phyloP scores from a whole-genome alignment of 2,329 filamentous ascomycete species.

The Fusarium coffeatum region DNA sequence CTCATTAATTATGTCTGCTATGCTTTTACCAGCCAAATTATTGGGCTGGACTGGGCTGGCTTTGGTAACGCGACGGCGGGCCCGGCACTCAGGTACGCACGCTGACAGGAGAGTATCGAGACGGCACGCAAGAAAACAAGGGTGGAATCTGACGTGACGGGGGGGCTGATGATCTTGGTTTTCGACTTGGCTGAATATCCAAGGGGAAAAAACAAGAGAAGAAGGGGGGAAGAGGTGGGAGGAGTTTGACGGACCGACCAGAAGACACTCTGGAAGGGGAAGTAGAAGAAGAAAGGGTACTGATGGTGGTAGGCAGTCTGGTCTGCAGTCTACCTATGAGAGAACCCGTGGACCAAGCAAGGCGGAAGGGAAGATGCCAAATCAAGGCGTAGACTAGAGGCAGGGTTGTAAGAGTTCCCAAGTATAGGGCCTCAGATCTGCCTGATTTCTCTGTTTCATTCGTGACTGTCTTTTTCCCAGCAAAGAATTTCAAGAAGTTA shows the following conservation, averaged over 20 bases:
- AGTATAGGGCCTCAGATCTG: conserved; percentile 23
- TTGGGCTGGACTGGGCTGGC: conserved; percentile 15
- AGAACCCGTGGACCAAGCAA: conserved; percentile 29
- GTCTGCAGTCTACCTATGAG: conserved; percentile 31
- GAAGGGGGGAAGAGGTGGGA: conserved; percentile 28
- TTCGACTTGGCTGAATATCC: conserved; percentile 15
- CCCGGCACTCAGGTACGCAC: conserved; percentile 34
- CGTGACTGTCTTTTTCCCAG: conserved; percentile 9
- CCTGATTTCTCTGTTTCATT: conserved; percentile 11
- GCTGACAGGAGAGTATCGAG: conserved; percentile 18
- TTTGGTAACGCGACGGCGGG: conserved; percentile 33
- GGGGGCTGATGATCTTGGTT: conserved; percentile 16
- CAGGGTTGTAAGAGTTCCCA: conserved; percentile 15
- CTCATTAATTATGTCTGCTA: neutral
- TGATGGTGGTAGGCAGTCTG: conserved; percentile 18
- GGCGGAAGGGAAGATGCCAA: conserved; percentile 22
- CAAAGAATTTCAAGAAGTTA: conserved; percentile 1
- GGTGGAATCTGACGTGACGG: conserved; percentile 35
- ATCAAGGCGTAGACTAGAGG: conserved; percentile 14
- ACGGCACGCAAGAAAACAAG: conserved; percentile 33
- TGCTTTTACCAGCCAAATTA: neutral
- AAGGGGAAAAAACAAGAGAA: conserved; percentile 12
- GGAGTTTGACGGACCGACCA: conserved; percentile 22
- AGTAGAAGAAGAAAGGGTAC: conserved; percentile 25
- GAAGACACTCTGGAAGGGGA: conserved; percentile 2